These are phyloP conservation scores for Echinosophora koreensis DNA, from an alignment of 306 rosid genomes.

Conservation along the genomic window DNA sequence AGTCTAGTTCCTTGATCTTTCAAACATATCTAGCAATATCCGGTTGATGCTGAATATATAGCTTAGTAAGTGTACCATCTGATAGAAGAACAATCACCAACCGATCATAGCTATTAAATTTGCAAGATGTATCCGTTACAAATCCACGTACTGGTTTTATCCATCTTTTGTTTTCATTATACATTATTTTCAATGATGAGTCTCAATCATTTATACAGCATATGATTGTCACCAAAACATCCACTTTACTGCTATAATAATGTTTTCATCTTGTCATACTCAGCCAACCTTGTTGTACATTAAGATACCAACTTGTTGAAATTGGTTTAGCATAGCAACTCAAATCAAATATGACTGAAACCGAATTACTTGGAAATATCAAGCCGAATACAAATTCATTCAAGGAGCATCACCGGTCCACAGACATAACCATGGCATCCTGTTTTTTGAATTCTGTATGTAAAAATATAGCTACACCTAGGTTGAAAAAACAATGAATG, in stretches of 20 bases:
- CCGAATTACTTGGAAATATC: slow-evolving; percentile 18
- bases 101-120: background rate
- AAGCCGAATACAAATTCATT: slow-evolving; percentile 26
- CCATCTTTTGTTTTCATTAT: too few relatives aligned
- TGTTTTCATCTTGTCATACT: slow-evolving; percentile 1
- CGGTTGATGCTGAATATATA: too few relatives aligned
- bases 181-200: too few relatives aligned
- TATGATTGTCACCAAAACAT: background rate
- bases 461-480: slow-evolving; percentile 3
- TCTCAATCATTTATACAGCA: slow-evolving; percentile 5
- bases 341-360: background rate
- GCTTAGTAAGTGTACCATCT: background rate
- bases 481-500: slow-evolving; percentile 46
- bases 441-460: background rate
- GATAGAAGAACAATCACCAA: slow-evolving; percentile 16
- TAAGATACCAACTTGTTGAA: too few relatives aligned
- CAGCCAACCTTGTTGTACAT: background rate
- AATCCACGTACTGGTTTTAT: too few relatives aligned
- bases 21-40: slow-evolving; percentile 16
- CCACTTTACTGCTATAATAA: background rate
- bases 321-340: background rate
- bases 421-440: background rate
- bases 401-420: slow-evolving; percentile 19
- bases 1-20: background rate
- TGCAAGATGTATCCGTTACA: too few relatives aligned